These are phyloP conservation scores for Protomyces lactucae-debilis DNA, from an alignment of 1,139 yeast genomes.

Conservation along the genomic window DNA sequence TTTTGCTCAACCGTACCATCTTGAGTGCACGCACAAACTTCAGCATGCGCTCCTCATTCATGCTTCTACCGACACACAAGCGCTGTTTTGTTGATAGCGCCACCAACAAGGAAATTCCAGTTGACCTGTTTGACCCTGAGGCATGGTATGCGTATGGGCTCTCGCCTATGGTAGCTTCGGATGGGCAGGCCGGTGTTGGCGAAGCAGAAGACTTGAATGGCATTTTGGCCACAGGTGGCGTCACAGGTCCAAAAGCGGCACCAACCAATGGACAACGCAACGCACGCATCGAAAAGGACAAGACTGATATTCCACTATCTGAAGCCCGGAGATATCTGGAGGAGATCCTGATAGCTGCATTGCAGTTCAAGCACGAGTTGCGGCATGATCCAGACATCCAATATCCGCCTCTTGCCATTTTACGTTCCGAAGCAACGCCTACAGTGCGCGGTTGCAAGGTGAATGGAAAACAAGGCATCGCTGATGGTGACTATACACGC, in stretches of 20 bases:
- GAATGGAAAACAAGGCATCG: constrained; percentile 55
- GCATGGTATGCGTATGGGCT: constrained; percentile 73
- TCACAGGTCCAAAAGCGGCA: constrained; percentile 3
- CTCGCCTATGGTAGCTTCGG: constrained; percentile 59
- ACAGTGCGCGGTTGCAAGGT: constrained; percentile 78
- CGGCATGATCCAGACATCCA: constrained; percentile 47
- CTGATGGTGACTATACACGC: constrained; percentile 66
- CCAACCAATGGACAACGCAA: background rate
- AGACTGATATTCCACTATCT: background rate
- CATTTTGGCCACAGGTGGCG: constrained; percentile 5
- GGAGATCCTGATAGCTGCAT: constrained; percentile 58
- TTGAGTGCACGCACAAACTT: constrained; percentile 77
- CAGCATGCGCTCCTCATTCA: constrained; percentile 78
- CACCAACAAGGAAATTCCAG: constrained; percentile 30
- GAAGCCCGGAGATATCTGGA: constrained; percentile 48
- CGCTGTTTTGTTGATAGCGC: constrained; percentile 57
- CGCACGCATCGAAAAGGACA: background rate
- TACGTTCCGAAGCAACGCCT: constrained; percentile 76
- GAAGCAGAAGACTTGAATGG: constrained; percentile 9
- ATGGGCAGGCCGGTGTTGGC: constrained; percentile 11
- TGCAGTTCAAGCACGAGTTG: constrained; percentile 54
- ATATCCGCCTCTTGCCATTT: constrained; percentile 79
- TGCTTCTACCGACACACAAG: constrained; percentile 71
- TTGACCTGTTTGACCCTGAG: constrained; percentile 75
- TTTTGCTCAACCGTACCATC: constrained; percentile 65